These are phyloP conservation scores for Tilletia indica DNA, from an alignment of 1,284 basidiomycete species.

Conservation along the genomic window DNA sequence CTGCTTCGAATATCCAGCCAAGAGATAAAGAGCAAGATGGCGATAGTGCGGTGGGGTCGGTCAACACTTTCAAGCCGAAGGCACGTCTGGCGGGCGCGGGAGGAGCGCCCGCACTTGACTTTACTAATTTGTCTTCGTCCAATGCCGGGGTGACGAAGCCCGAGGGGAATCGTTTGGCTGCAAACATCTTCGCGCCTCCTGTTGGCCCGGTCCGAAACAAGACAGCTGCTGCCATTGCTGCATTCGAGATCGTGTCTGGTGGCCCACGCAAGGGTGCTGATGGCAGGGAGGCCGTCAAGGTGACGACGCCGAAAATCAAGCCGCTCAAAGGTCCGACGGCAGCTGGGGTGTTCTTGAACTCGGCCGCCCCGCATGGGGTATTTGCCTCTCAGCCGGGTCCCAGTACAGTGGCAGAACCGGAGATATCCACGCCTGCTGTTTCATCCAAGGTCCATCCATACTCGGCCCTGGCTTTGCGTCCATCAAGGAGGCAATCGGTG, in stretches of 20 bases:
- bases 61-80: conserved; percentile 38
- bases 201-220: background rate
- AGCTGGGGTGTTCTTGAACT: background rate
- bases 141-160: conserved; percentile 26
- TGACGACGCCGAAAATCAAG: conserved; percentile 10
- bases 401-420: background rate
- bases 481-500: background rate
- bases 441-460: conserved; percentile 10
- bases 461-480: conserved; percentile 9
- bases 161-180: conserved; percentile 26
- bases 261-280: background rate
- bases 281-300: background rate
- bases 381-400: background rate
- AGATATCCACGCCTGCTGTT: background rate
- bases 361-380: background rate
- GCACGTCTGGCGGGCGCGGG: conserved; percentile 32
- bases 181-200: background rate
- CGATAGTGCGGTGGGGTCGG: conserved; percentile 33
- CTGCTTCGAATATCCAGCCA: conserved; percentile 24
- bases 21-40: background rate
- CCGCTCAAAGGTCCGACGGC: conserved; percentile 2
- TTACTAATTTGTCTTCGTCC: conserved; percentile 32
- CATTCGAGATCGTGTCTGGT: background rate
- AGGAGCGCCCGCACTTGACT: conserved; percentile 42
- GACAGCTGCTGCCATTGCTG: background rate